A percentile compares a stretch with the other conserved stretches of the same genome.
phyloP scores from a whole-genome alignment of 2,329 filamentous ascomycete species.

The Aspergillus hortae region DNA sequence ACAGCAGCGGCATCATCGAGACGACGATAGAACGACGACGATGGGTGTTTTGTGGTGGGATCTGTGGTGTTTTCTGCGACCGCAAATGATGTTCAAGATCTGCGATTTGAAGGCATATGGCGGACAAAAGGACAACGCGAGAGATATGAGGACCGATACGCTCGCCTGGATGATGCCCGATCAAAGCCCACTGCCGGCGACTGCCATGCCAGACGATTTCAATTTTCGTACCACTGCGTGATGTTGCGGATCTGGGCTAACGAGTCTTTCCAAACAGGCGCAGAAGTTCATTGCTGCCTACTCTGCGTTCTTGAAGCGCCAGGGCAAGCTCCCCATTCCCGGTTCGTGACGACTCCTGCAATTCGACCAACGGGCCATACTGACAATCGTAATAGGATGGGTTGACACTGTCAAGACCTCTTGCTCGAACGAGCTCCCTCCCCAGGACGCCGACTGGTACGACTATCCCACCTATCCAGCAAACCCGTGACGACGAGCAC shows the following conservation, averaged over 20 bases:
- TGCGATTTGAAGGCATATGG: no score
- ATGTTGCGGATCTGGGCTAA: conserved; percentile 14
- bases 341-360: conserved; percentile 47
- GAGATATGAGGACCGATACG: no score
- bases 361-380: neutral
- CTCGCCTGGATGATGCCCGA: no score
- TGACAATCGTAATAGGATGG: conserved; percentile 63
- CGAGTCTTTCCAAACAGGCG: conserved; percentile 43
- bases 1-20: neutral
- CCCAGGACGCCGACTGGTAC: conserved; percentile 98
- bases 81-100: no score
- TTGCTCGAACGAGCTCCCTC: conserved; percentile 92
- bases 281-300: conserved; percentile 67
- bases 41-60: no score
- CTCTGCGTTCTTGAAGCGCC: conserved; percentile 67
- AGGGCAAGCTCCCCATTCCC: conserved; percentile 68
- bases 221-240: neutral
- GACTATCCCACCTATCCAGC: conserved; percentile 36
- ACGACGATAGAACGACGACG: no score
- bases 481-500: conserved; percentile 2
- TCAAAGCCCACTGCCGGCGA: neutral
- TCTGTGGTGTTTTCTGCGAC: no score
- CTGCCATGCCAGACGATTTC: neutral
- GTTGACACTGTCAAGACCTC: conserved; percentile 99
- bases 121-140: no score